Conservation (phyloP, 805 yeast species). For the Sugiyamaella boreocaroliniensis region DNA sequence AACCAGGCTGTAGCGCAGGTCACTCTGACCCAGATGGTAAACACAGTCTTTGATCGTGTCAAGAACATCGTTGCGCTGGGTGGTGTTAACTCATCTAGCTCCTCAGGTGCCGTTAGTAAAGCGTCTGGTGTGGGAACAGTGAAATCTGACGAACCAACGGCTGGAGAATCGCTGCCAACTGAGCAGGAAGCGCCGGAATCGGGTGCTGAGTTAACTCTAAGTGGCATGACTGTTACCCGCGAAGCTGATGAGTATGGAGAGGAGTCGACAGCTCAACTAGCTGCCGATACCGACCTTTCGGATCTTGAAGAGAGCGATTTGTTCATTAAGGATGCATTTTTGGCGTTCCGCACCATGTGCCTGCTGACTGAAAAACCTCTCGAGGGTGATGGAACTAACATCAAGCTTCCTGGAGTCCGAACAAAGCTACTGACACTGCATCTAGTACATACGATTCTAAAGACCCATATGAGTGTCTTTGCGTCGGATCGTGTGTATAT, state of each 20-base stretch:
- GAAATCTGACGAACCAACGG: background rate
- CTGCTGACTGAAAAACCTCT: constrained; percentile 79
- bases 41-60: constrained; percentile 73
- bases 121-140: background rate
- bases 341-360: constrained; percentile 91
- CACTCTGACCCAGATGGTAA: constrained; percentile 82
- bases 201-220: constrained; percentile 24
- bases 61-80: constrained; percentile 31
- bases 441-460: constrained; percentile 75
- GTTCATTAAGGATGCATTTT: constrained; percentile 81
- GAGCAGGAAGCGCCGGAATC: constrained; percentile 2
- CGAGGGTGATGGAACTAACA: constrained; percentile 52
- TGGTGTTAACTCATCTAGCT: background rate
- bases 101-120: background rate
- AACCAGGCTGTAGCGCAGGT: constrained; percentile 96
- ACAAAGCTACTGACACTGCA: constrained; percentile 86
- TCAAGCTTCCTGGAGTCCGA: constrained; percentile 84
- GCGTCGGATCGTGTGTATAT: constrained; percentile 36
- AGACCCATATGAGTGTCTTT: constrained; percentile 79
- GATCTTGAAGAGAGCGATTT: constrained; percentile 56
- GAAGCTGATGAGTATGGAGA: constrained; percentile 17
- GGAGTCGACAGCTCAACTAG: constrained; percentile 16
- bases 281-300: constrained; percentile 33
- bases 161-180: constrained; percentile 1
- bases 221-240: constrained; percentile 27